Evolutionary conservation across 2,329 filamentous ascomycete genomes (phyloP).

Genomic region (Fusarium decemcellulare): DNA sequence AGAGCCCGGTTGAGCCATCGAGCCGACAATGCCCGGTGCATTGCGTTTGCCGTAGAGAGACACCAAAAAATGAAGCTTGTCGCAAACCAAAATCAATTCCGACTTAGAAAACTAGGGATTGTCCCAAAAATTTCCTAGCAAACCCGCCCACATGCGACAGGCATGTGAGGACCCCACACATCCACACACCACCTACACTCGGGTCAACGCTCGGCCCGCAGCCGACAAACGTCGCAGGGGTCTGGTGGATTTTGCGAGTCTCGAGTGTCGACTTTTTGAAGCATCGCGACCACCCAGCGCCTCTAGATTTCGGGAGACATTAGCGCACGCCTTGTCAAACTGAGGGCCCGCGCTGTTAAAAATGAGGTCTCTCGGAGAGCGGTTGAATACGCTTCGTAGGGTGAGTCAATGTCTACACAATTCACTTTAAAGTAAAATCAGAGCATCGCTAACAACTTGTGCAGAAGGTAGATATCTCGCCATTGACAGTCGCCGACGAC

Average conservation of each 20-base stretch:
- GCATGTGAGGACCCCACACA: conserved; percentile 27
- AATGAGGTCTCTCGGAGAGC: conserved; percentile 69
- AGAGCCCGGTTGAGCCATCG: conserved; percentile 60
- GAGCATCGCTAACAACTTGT: conserved; percentile 37
- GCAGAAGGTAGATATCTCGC: conserved; percentile 59
- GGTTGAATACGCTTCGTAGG: conserved; percentile 81
- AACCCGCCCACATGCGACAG: conserved; percentile 28
- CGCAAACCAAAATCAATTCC: conserved; percentile 9
- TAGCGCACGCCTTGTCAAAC: conserved; percentile 35
- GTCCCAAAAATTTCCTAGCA: conserved; percentile 45
- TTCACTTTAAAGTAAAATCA: neutral
- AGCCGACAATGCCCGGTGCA: conserved; percentile 61
- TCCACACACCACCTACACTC: conserved; percentile 30
- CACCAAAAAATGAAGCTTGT: conserved; percentile 8
- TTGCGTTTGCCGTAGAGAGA: conserved; percentile 40
- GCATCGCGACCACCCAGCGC: conserved; percentile 32
- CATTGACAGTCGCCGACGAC: conserved; percentile 31
- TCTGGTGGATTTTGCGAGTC: conserved; percentile 47
- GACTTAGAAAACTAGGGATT: conserved; percentile 28
- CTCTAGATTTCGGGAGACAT: conserved; percentile 26
- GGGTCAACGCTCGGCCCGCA: conserved; percentile 49
- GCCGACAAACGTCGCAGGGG: conserved; percentile 39
- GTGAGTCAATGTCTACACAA: conserved; percentile 64
- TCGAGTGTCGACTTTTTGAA: conserved; percentile 46
- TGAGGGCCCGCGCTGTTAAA: conserved; percentile 40